Evolutionary conservation across 1,139 yeast genomes (phyloP), one percentile per base, ranked within the genome.

Genomic region (Zygoascus meyerae): DNA sequence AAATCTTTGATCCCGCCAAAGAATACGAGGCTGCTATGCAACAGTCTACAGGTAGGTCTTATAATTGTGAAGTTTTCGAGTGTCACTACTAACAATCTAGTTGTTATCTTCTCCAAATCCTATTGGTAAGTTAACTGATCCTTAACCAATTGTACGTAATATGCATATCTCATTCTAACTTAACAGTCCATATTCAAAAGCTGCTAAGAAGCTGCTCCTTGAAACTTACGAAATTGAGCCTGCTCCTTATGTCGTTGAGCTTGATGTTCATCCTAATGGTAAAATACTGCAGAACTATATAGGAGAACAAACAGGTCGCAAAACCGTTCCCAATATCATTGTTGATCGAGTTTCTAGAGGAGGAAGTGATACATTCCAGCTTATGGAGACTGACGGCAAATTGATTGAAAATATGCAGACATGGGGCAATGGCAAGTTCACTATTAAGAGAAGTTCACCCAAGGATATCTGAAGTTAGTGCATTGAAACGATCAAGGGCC

Each of bases 261-360:
- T 92, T 47, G 97, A 92, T 66, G 73, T 72, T 59, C 95, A 89
- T 63, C 73, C 75, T 42, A 75, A 82, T 51, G 90, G 89, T 41
- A 60, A 65, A 6, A 86, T 78, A 36, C 78, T 90, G 55, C 97
- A 90, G 69, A 82, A 75, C 40, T 92, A 95, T 52, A 74, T 92
- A 57, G 70, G 67, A 44, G 78, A 80, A 58, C 68, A 86, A 52
- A 85, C 95, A 30, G 95, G 96, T 51, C 95, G 94, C 67, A 74
- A 77, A 59, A 87, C 97, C 28, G 97, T 92, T 49, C 98, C 98
- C 52, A 90, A 86, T 66, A 80, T 92, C 53, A 85, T 84, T 68
- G 86, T 92, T 59, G 81, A 75, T 48, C 95, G 95, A 49, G 72
- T 83, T 63, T 94, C 87, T 67, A 78, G 90, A 55, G 98, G 98